Base-by-base conservation (phyloP, 192 early-diverging fungal species). In the Chytriomyces hyalinus region DNA sequence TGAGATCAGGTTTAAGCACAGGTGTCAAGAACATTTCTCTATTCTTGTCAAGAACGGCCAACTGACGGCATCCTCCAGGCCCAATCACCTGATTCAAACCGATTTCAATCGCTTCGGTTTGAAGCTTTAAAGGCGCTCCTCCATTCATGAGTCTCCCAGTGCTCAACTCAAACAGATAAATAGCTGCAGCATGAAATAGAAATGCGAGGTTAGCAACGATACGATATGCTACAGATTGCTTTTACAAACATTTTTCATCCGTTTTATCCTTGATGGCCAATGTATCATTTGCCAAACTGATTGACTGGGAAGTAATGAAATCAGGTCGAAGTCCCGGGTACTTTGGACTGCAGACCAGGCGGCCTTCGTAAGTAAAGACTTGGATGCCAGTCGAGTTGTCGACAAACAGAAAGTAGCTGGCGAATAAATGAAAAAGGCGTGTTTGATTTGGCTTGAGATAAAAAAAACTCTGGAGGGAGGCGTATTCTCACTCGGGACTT, bases 1-100 rank as follows among this genome's bases (percentile, higher is more conserved):
- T 85, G 11, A 85, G 51, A 22, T 82, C 64, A 15, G 86, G 75
- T 63, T 81, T 84, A 15, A 79, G 64, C 5, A 86, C 76, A 20
- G 77, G 74, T 0, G 84, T 82, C 28, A 90, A 76, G 61, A 72
- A 90, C 83, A 89, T 72, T 76, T 90, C 87, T 6, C 82, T 63
- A 78, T 90, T 90, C 76, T 87, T 90, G 80, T 90, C 89, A 20
- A 90, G 72, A 10, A 90, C 26, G 0, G 83, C 82, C 17, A 90
- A 64, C 45, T 85, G 86, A 11, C 88, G 75, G 22, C 82, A 81
- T 50, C 77, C 67, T 17, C 67, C 59, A 15, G 80, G 69, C 15
- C 81, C 70, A 26, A 80, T 66, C 0, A 76, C 43, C 62, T 87
- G 85, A 69, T 87, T 89, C 26, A 90, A 68, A 4, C 76, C 77